Percentiles rank a stretch among this genome's conserved stretches.
phyloP scores from a whole-genome alignment of 1,284 basidiomycete species.

The Fereydounia khargensis region DNA sequence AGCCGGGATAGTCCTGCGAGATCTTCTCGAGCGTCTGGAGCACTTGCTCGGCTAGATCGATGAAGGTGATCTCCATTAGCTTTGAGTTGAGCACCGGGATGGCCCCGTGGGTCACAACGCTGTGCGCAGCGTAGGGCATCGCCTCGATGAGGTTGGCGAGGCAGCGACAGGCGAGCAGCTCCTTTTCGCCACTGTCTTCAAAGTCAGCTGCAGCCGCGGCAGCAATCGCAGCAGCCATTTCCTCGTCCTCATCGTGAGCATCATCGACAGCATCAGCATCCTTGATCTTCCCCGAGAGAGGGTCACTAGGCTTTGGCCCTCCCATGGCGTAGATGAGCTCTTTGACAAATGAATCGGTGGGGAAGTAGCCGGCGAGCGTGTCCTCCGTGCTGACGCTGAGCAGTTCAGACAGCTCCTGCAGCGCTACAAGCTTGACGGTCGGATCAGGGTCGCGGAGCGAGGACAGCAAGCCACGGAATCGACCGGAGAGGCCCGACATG shows the following conservation, averaged over 20 bases:
- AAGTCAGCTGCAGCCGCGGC: constrained; percentile 34
- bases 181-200: constrained; percentile 44
- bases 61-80: constrained; percentile 55
- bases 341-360: constrained; percentile 83
- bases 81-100: constrained; percentile 50
- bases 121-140: constrained; percentile 52
- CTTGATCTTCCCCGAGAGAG: constrained; percentile 10
- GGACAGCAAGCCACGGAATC: constrained; percentile 42
- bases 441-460: constrained; percentile 59
- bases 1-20: constrained; percentile 42
- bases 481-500: constrained; percentile 39
- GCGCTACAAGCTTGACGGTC: constrained; percentile 73
- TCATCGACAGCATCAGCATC: constrained; percentile 12
- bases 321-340: constrained; percentile 90
- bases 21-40: constrained; percentile 56
- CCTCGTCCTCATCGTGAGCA: constrained; percentile 34
- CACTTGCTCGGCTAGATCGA: constrained; percentile 57
- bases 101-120: constrained; percentile 45
- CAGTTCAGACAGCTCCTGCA: constrained; percentile 91
- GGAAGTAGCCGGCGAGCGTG: constrained; percentile 89
- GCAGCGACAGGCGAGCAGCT: constrained; percentile 55
- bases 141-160: constrained; percentile 57
- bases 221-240: constrained; percentile 28
- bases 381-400: constrained; percentile 97
- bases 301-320: constrained; percentile 62